Evolutionary conservation across 2,329 filamentous ascomycete genomes (phyloP).

Genomic region (Helminthosporium solani): DNA sequence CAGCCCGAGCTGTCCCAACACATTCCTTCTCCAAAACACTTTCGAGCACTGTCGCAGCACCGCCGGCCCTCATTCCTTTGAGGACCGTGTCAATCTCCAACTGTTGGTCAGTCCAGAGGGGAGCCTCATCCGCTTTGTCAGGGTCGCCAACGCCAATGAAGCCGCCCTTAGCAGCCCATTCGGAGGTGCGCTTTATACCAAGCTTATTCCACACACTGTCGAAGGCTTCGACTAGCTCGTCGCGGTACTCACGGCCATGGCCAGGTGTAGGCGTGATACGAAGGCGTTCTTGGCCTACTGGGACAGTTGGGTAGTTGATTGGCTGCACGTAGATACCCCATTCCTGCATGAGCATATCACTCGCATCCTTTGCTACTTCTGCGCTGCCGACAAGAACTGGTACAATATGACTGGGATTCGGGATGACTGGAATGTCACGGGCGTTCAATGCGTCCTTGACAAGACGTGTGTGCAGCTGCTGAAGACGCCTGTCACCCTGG

Average conservation of each 20-base stretch:
- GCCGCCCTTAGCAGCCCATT: constrained; percentile 88
- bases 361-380: constrained; percentile 86
- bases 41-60: constrained; percentile 50
- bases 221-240: constrained; percentile 79
- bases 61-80: constrained; percentile 55
- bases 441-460: constrained; percentile 81
- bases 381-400: constrained; percentile 93
- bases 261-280: constrained; percentile 95
- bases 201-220: constrained; percentile 87
- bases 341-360: constrained; percentile 84
- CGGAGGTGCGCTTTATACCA: constrained; percentile 85
- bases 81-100: constrained; percentile 65
- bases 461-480: constrained; percentile 93
- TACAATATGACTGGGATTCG: constrained; percentile 95
- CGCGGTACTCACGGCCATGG: constrained; percentile 79
- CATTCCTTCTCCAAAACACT: constrained; percentile 50
- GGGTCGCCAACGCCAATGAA: constrained; percentile 91
- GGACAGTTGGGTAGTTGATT: constrained; percentile 98
- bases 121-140: constrained; percentile 58
- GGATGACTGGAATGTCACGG: constrained; percentile 91
- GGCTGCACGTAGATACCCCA: constrained; percentile 96
- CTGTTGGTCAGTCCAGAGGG: constrained; percentile 92
- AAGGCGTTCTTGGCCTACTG: constrained; percentile 94
- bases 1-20: constrained; percentile 44
- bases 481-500: constrained; percentile 81